phyloP scores from a whole-genome alignment of 2,329 filamentous ascomycete genomes.

The Aspergillus sp. region DNA sequence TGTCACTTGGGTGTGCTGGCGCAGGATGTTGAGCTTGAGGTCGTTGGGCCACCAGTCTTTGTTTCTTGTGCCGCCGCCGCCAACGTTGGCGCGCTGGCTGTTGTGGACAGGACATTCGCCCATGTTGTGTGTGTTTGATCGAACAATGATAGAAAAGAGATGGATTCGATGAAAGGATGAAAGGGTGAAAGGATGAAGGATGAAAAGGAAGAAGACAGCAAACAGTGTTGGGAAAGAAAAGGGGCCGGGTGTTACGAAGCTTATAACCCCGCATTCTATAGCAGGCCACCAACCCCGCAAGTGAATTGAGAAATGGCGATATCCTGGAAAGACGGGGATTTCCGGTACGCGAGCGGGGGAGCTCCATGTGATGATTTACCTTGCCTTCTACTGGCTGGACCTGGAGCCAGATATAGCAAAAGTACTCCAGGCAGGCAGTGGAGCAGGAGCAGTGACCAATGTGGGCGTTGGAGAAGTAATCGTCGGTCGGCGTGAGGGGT shows the following conservation, averaged over 20 bases:
- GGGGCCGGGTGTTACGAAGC: background rate
- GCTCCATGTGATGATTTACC: background rate
- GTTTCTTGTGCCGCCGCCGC: slow-evolving; percentile 66
- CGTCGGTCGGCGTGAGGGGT: background rate
- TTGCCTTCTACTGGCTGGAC: background rate
- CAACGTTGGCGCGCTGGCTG: slow-evolving; percentile 33
- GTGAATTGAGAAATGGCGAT: too few species aligned
- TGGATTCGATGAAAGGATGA: background rate
- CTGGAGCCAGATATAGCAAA: background rate
- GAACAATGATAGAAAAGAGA: background rate
- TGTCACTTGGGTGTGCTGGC: slow-evolving; percentile 64
- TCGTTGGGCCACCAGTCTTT: slow-evolving; percentile 73
- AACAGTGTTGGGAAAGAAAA: background rate
- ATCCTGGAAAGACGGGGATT: background rate
- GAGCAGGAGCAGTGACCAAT: background rate
- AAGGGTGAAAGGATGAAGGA: background rate
- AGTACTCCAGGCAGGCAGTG: background rate
- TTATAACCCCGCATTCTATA: slow-evolving; percentile 7
- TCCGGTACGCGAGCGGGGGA: background rate
- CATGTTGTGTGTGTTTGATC: background rate
- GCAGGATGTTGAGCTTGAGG: slow-evolving; percentile 69
- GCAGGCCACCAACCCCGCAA: background rate
- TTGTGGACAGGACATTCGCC: slow-evolving; percentile 28
- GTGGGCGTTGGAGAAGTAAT: background rate
- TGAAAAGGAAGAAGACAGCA: background rate